These are phyloP conservation scores for Ganoderma lucidum DNA, from an alignment of 1,284 basidiomycete species.

Conservation along the genomic window DNA sequence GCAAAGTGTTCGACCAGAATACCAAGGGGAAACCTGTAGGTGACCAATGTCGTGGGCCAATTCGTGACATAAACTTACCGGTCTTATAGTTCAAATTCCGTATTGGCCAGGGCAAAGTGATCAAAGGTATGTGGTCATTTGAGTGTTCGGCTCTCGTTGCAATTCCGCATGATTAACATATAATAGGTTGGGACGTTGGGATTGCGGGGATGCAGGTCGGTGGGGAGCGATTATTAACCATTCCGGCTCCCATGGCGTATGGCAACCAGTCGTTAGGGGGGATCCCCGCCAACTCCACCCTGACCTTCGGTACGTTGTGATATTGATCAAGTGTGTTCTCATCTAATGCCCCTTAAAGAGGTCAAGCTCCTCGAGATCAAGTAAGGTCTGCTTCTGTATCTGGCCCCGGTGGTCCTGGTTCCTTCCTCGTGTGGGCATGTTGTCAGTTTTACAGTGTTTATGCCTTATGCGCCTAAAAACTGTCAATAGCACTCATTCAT, in stretches of 20 bases:
- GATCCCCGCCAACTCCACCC: constrained; percentile 76
- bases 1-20: constrained; percentile 92
- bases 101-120: constrained; percentile 91
- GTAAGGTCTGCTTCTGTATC: constrained; percentile 42
- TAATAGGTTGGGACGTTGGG: constrained; percentile 88
- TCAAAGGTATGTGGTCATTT: constrained; percentile 68
- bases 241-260: constrained; percentile 78
- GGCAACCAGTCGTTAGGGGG: constrained; percentile 60
- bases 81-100: constrained; percentile 78
- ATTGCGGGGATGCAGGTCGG: constrained; percentile 92
- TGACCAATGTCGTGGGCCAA: constrained; percentile 26
- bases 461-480: not conserved
- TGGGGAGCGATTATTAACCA: constrained; percentile 85
- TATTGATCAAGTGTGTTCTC: constrained; percentile 6
- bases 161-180: not conserved
- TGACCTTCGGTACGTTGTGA: constrained; percentile 70
- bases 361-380: constrained; percentile 78
- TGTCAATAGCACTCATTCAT: not conserved
- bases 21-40: constrained; percentile 86
- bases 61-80: not conserved
- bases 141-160: not conserved
- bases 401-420: not conserved
- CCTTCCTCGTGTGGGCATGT: not conserved
- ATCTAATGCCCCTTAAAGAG: constrained; percentile 53
- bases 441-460: not conserved